Evolutionary conservation across 208 protist species (phyloP), one percentile per base, ranked within the genome.

Genomic region (Leishmania guyanensis): DNA sequence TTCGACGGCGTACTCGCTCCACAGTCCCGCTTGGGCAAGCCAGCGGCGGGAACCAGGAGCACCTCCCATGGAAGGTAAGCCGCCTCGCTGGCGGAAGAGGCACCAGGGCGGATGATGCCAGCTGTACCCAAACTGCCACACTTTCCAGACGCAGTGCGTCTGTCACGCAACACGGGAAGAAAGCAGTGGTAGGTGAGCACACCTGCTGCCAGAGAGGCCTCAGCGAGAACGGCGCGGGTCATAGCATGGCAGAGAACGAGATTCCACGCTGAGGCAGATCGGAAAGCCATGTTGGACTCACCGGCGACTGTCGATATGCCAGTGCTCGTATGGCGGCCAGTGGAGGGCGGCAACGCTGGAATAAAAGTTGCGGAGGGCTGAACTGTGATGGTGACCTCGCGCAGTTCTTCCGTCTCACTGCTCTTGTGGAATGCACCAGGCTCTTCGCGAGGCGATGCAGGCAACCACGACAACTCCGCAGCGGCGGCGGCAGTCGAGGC

Each of bases 161-260:
- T 66, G 39, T 77, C 56, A 22, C 62, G 20, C 33, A 54, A 20
- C 14, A 82, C 26, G 2, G 82, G 82, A 29, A 86, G 78, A 50
- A 86, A 86, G 78, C 76, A 53, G 60, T 68, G 82, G 48, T 86
- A 86, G 53, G 66, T 77, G 10, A 86, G 62, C 17, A 56, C 82
- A 12, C 77, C 26, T 9, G 64, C n/a, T 9, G 39, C 33, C 0
- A 73, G 20, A 10, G 75, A 50, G 46, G 77, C 77, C 22, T 82
- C 78, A 14, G 78, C 73, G 29, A 86, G 50, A 12, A 82, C 68
- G 56, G 77, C 56, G 54, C 50, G 78, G 12, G 82, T 86, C 3
- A 56, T 66, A 56, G 78, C 74, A 50, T 86, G 82, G 1, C 82
- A 70, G 16, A 86, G 72, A 4, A 79, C 56, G 0, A 86, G 64